Base-by-base conservation (phyloP, 805 yeast genomes). In the Candida jianshihensis region DNA sequence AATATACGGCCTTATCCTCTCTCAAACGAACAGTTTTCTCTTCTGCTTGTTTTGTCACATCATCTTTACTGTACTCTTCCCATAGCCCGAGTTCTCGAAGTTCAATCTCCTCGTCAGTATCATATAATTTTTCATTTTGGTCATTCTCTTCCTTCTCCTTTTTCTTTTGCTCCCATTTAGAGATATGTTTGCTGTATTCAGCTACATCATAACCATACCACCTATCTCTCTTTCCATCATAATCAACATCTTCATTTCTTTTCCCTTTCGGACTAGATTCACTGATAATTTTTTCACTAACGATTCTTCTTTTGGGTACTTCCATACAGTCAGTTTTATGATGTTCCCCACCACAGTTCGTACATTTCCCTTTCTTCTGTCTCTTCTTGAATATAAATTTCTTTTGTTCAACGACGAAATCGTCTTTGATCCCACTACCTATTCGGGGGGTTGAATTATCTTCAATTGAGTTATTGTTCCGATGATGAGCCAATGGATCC, bases 1-100 rank as follows among this genome's bases (percentile, higher is more conserved):
- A 50, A 64, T 86, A 75, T 43, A 75, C 57, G n/a, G 96, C 94
- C 27, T 75, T 75, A 51, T 87, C 96, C 42, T 78, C 82, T 36
- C 89, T 54, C 22, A 82, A 75, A 33, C 95, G 60, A 0, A 82
- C 69, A 8, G 72, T 56, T 35, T 61, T 63, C 52, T 54, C 70
- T 62, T 52, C 58, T 42, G 33, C 60, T 56, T 46, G 60, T 61
- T 46, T 63, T 64, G 32, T 54, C 43, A 18, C 43, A 6, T 19
- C 11, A 4, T 36, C 31, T 16, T 29, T 21, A 4, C 17, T 31
- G 19, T 34, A 38, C 6, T 41, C 44, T n/a, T 51, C 50, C 51
- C 53, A 47, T 4, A 53, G 34, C 3, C 71, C 72, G 20, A 66
- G 43, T 41, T 66, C 69, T 35, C 46, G 55, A 48, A 69, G 46